Evolutionary conservation across 225 moss, liverwort and hornwort genomes (phyloP).

Genomic region (Marchantia polymorpha): DNA sequence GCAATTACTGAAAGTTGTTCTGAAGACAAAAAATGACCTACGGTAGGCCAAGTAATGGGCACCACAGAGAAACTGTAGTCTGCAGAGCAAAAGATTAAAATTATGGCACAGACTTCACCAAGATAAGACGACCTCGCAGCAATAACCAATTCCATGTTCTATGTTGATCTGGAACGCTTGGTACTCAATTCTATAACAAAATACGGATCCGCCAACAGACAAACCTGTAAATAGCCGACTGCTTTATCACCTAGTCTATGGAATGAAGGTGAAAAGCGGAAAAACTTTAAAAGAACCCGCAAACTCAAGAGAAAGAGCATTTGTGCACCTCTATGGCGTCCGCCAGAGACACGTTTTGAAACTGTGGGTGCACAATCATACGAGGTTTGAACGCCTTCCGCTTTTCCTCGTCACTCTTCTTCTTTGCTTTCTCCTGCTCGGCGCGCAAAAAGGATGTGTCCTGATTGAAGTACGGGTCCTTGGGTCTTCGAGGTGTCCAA

Average conservation of each 20-base stretch:
- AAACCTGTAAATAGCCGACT: too few species aligned
- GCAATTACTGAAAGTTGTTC: too few species aligned
- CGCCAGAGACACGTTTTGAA: constrained; percentile 85
- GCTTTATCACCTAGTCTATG: too few species aligned
- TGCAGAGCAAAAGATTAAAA: neutral
- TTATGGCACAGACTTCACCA: neutral
- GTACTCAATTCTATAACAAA: too few species aligned
- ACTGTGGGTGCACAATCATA: constrained; percentile 97
- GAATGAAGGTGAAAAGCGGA: neutral
- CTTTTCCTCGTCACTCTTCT: constrained; percentile 85
- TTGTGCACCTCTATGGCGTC: constrained; percentile 68
- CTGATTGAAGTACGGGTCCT: constrained; percentile 64
- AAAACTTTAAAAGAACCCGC: neutral
- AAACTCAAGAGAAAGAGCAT: neutral
- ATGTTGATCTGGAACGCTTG: too few species aligned
- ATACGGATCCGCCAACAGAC: too few species aligned
- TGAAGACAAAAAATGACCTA: too few species aligned
- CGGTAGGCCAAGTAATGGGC: too few species aligned
- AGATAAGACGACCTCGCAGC: too few species aligned
- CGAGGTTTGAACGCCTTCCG: constrained; percentile 91
- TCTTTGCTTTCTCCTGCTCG: constrained; percentile 88
- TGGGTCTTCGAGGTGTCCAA: constrained; percentile 53
- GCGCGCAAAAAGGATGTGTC: constrained; percentile 60
- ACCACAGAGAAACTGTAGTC: neutral
- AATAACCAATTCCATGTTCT: too few species aligned